These are phyloP conservation scores for Hyparrhenia diplandra DNA, from an alignment of 176 grass and related monocot genomes.

Conservation along the genomic window DNA sequence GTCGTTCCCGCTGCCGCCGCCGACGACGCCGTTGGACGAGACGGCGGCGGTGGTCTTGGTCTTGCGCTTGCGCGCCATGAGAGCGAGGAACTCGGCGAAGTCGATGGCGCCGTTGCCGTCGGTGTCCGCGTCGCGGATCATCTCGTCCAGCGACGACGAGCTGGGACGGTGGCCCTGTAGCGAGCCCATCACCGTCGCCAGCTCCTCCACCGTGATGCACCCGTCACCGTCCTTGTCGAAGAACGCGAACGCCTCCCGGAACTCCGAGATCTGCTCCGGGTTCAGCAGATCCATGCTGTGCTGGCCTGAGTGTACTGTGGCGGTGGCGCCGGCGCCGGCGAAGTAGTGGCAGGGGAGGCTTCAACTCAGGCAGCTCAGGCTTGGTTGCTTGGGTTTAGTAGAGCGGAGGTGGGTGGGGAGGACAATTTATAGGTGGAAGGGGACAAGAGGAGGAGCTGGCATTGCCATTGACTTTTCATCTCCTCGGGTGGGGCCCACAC, in stretches of 20 bases:
- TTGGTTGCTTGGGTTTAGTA: not conserved
- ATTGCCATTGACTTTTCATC: not conserved
- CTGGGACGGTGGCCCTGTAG: constrained; percentile 57
- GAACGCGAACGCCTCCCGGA: constrained; percentile 73
- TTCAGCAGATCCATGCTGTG: constrained; percentile 29
- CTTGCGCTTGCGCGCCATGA: constrained; percentile 73
- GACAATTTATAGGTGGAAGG: not conserved
- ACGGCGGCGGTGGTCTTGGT: not conserved
- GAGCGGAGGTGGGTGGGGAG: not conserved
- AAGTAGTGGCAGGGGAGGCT: not conserved
- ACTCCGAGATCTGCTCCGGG: constrained; percentile 58
- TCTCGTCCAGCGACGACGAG: constrained; percentile 54
- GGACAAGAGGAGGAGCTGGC: not conserved
- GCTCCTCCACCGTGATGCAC: constrained; percentile 77
- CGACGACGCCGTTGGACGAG: not conserved
- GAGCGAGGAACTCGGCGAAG: constrained; percentile 61
- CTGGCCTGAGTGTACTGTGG: no score
- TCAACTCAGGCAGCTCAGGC: not conserved
- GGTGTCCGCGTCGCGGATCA: constrained; percentile 75
- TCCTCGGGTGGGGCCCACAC: not conserved
- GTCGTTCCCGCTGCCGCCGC: not conserved
- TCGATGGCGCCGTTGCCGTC: constrained; percentile 86
- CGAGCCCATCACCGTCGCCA: constrained; percentile 60
- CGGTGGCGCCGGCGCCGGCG: not conserved
- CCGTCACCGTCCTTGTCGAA: constrained; percentile 95